Evolutionary conservation across 2,329 filamentous ascomycete genomes (phyloP).

Genomic region (Trichoderma sp.): DNA sequence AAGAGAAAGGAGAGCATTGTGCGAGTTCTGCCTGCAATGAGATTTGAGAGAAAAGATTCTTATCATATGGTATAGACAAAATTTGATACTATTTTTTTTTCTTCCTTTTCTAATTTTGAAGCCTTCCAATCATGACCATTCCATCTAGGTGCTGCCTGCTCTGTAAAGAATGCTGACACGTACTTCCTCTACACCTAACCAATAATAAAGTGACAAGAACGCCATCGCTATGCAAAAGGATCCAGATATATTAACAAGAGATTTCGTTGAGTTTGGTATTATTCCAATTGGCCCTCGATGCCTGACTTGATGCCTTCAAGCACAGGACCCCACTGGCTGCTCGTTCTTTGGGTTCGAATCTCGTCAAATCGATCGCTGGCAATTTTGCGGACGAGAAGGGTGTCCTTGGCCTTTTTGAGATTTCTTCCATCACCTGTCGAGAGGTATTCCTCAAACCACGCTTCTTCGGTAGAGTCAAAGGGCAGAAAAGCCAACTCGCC

Average conservation of each 20-base stretch:
- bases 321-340: slow-evolving; percentile 51
- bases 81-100: background rate
- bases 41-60: background rate
- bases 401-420: slow-evolving; percentile 68
- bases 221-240: slow-evolving; percentile 24
- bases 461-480: slow-evolving; percentile 69
- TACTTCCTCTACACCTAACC: background rate
- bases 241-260: background rate
- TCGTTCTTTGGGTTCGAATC: slow-evolving; percentile 44
- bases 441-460: slow-evolving; percentile 72
- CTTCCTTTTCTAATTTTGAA: background rate
- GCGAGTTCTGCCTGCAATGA: background rate
- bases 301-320: slow-evolving; percentile 55
- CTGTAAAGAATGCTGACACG: background rate
- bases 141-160: background rate
- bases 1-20: background rate
- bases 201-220: background rate
- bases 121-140: too few species aligned
- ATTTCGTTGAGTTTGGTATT: background rate
- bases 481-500: slow-evolving; percentile 73
- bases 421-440: slow-evolving; percentile 64
- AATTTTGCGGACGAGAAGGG: slow-evolving; percentile 71
- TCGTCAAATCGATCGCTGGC: slow-evolving; percentile 62
- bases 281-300: slow-evolving; percentile 37
- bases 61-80: slow-evolving; percentile 4